phyloP scores from a whole-genome alignment of 1,284 basidiomycete genomes.

The Heterobasidion occidentale region DNA sequence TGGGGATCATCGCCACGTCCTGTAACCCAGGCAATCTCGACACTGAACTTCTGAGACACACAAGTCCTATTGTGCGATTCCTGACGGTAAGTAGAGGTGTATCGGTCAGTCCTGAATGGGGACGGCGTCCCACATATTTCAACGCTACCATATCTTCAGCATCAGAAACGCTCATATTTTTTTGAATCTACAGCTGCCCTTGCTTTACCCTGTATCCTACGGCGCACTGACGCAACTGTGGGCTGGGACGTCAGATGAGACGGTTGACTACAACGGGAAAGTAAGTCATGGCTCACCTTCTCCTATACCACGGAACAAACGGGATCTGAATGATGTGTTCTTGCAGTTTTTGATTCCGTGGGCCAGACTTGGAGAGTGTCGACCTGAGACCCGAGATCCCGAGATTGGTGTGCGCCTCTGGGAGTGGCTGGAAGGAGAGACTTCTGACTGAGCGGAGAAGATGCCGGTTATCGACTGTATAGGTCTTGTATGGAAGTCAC shows the following conservation, averaged over 20 bases:
- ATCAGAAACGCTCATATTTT: background rate
- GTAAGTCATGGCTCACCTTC: constrained; percentile 5
- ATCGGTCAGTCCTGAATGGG: background rate
- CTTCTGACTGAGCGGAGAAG: background rate
- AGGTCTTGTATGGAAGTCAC: no score
- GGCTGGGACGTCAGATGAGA: constrained; percentile 19
- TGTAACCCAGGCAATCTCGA: constrained; percentile 9
- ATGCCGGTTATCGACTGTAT: no score
- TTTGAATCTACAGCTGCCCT: constrained; percentile 3
- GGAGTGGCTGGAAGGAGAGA: constrained; percentile 1
- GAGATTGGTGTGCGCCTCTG: background rate
- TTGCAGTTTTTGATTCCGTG: background rate
- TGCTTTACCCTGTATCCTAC: constrained; percentile 1
- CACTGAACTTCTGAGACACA: constrained; percentile 1
- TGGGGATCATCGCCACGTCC: constrained; percentile 19
- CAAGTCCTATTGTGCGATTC: background rate
- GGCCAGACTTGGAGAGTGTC: background rate
- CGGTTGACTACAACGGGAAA: constrained; percentile 16
- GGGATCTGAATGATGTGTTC: background rate
- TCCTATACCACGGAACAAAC: background rate
- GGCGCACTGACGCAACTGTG: constrained; percentile 20
- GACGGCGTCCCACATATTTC: no score
- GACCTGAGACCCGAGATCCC: background rate
- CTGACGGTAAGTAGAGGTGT: background rate
- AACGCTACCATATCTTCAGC: no score